phyloP scores from a whole-genome alignment of 164 flowering plant genomes.

The Akebia trifoliata region DNA sequence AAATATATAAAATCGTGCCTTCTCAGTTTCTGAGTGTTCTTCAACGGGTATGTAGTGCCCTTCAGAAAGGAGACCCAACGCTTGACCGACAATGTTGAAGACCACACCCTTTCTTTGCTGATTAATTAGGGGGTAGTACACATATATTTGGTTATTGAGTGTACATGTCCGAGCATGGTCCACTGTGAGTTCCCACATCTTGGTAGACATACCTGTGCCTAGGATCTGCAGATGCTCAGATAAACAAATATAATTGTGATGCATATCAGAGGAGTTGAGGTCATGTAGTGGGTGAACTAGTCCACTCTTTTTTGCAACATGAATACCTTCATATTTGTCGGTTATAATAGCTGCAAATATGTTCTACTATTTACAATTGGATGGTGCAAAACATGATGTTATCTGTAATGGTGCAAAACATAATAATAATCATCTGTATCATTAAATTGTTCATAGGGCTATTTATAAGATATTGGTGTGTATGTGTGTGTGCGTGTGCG shows the following conservation, averaged over 20 bases:
- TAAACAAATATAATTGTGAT: neutral
- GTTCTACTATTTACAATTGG: no score
- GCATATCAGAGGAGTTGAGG: neutral
- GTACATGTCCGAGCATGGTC: constrained; percentile 77
- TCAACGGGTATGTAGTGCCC: constrained; percentile 38
- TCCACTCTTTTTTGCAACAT: neutral
- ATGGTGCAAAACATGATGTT: no score
- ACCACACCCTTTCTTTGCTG: constrained; percentile 49
- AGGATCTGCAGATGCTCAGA: constrained; percentile 42
- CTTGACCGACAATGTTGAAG: constrained; percentile 63
- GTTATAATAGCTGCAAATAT: no score
- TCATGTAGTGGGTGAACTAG: neutral
- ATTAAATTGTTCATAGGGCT: no score
- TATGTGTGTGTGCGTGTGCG: no score
- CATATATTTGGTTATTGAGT: constrained; percentile 37
- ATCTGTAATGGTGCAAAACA: no score
- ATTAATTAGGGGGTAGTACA: constrained; percentile 37
- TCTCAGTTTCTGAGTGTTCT: constrained; percentile 53
- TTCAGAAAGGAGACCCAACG: constrained; percentile 45
- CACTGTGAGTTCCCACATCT: constrained; percentile 66
- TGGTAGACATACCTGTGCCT: constrained; percentile 73
- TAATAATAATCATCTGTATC: no score
- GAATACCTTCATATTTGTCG: constrained; percentile 1
- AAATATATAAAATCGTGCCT: constrained; percentile 35
- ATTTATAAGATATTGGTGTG: no score